Base-by-base conservation (phyloP, 164 flowering plant genomes). In the Piper longum region DNA sequence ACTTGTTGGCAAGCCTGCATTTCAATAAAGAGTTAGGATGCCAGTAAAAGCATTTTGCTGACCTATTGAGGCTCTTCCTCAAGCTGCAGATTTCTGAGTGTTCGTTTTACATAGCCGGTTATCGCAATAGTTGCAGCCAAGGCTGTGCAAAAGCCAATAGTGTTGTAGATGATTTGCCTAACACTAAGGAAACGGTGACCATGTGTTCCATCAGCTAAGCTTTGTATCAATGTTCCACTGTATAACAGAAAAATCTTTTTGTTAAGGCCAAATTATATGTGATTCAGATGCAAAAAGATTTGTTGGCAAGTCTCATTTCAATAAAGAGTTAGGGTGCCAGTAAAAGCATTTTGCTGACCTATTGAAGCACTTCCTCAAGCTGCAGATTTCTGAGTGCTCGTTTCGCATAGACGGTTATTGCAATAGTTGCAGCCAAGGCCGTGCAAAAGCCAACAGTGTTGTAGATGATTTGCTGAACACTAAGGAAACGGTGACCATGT, bases 121-220 rank as follows among this genome's bases (percentile, higher is more conserved):
- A 83, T 71, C 17, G 84, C 55, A 17, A 81, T 73, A 0, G 93
- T 87, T 4, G 88, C 72, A 44, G 72, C 80, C 16, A 83, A 73
- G 3, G 91, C 76, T 5, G 72, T 77, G 65, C 70, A 67, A 55
- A 92, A 83, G 8, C 96, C 98, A 62, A 78, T 26, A 26, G 77
- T 77, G 64, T 79, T 83, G 68, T 80, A 74, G 57, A 85, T 55
- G 54, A 87, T 81, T 69, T 92, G 89, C 8, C 77, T 68, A 7
- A 82, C 77, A 19, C 93, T 75, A 12, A 92, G 75, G 55, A 76
- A 48, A 41, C 61, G 81, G 39, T 61, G 67, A 13, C 82, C 82
- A 6, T 80, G 72, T 43, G 91, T 74, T 44, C 92, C 98, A 73
- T 92, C 88, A 0, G 96, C 98, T 69, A 92, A 64, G 7, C 86